Base-by-base conservation (phyloP, 1,139 yeast species). In the Blastobotrys petasosporus region DNA sequence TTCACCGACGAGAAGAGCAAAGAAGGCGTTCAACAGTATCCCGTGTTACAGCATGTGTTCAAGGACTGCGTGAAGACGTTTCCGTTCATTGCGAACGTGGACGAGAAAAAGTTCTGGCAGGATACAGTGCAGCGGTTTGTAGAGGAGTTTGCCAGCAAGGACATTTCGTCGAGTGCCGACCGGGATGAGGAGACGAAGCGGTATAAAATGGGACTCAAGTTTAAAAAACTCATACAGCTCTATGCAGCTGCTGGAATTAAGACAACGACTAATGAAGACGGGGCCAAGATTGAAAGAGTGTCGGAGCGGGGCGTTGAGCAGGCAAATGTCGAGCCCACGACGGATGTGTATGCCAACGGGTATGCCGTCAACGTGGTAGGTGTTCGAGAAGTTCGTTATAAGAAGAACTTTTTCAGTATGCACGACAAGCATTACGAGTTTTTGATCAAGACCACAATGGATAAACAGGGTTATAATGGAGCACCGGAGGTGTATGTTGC, bases 161-260 rank as follows among this genome's bases (percentile, higher is more conserved):
- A 79, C 36, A 77, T 88, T 47, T 77, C 84, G 54, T 76, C 84
- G 15, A 75, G 83, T 20, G 84, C 81, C 46, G 85, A 92, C 54
- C 70, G 85, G 34, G 86, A 83, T 13, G 80, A 81, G 52, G 68
- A 76, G 31, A 82, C 95, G 2, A 87, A 87, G 60, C 72, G 97
- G 42, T 75, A 75, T 53, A 77, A 83, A 53, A 68, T 82, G 45
- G 80, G 80, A 30, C 66, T 69, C 44, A 82, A 82, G 58, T 49
- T 86, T 28, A 71, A 79, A 36, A 76, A 82, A 45, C 71, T 86
- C 45, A 65, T 88, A 32, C 66, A 84, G 32, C 67, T 86, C 56
- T 73, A 86, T 54, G 83, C 77, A 65, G 85, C 87, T 54, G 82
- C 96, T 0, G 85, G 92, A 35, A 63, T 90, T 16, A 79, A 80